These are phyloP conservation scores for Centrapalus pauciflorus DNA, from an alignment of 129 eudicot species.

Conservation along the genomic window DNA sequence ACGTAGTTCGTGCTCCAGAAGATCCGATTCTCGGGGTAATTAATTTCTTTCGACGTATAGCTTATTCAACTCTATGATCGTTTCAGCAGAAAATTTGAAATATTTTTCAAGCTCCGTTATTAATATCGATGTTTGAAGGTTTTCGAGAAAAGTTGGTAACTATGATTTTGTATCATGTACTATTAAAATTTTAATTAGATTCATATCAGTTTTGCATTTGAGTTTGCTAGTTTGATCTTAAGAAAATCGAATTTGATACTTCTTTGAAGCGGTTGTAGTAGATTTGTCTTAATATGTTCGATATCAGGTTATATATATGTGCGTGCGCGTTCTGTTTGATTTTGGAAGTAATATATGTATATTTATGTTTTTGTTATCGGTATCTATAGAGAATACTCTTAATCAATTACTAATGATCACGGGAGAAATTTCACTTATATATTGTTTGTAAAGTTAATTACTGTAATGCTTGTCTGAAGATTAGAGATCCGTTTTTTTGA, in stretches of 20 bases:
- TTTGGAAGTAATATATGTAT: not conserved
- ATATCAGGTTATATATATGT: not conserved
- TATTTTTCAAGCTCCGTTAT: not conserved
- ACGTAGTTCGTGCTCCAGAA: constrained; percentile 79
- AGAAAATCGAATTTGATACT: not conserved
- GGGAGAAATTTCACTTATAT: no score
- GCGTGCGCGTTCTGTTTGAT: not conserved
- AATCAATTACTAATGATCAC: no score
- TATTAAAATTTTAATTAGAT: not conserved
- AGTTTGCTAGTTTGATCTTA: not conserved
- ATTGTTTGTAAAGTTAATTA: not conserved
- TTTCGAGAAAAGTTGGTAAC: not conserved
- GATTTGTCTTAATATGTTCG: not conserved
- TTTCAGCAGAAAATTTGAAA: not conserved
- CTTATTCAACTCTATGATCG: not conserved
- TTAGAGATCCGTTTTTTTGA: not conserved
- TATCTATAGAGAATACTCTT: no score
- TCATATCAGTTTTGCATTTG: not conserved
- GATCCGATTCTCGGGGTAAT: constrained; percentile 97
- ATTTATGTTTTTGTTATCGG: not conserved
- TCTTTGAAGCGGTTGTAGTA: not conserved
- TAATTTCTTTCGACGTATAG: not conserved
- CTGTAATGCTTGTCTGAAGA: not conserved
- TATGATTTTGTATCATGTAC: not conserved
- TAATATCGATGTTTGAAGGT: not conserved